Conservation (phyloP, 306 rosid genomes). For the Cercis canadensis region DNA sequence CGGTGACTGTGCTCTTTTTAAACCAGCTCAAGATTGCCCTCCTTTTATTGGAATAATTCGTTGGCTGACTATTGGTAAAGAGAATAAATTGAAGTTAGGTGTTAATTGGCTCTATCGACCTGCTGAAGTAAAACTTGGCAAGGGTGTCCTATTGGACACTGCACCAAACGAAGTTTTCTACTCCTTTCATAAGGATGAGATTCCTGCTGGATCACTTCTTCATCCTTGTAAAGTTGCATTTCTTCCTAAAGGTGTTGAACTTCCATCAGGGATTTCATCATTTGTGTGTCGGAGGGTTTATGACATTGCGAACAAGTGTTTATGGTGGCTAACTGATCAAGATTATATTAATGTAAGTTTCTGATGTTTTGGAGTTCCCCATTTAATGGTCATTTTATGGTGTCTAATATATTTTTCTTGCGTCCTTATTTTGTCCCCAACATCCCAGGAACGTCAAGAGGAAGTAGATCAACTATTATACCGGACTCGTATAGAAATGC, state of each 20-base stretch:
- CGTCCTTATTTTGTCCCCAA: not conserved
- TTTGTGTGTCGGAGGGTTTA: constrained; percentile 86
- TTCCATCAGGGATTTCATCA: constrained; percentile 77
- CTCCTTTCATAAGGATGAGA: constrained; percentile 90
- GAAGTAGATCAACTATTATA: constrained; percentile 76
- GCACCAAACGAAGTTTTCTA: constrained; percentile 86
- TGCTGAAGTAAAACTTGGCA: constrained; percentile 69
- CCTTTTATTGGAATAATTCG: constrained; percentile 84
- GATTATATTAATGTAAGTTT: constrained; percentile 77
- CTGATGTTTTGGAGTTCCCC: not conserved
- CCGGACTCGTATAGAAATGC: constrained; percentile 76
- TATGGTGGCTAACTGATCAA: constrained; percentile 89
- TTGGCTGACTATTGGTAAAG: constrained; percentile 53
- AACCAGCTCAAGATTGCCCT: constrained; percentile 65
- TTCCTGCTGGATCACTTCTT: constrained; percentile 74
- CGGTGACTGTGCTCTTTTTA: constrained; percentile 91
- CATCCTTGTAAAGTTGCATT: constrained; percentile 96
- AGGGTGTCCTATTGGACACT: constrained; percentile 69
- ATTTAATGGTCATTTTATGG: not conserved
- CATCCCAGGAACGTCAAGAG: constrained; percentile 75
- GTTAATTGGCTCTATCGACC: constrained; percentile 90
- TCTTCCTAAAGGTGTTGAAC: constrained; percentile 75
- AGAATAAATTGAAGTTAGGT: constrained; percentile 55
- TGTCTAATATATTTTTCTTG: constrained; percentile 5
- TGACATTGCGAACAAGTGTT: constrained; percentile 79